These are phyloP conservation scores for Trichoderma sp. DNA, from an alignment of 2,329 filamentous ascomycete species.

Conservation along the genomic window DNA sequence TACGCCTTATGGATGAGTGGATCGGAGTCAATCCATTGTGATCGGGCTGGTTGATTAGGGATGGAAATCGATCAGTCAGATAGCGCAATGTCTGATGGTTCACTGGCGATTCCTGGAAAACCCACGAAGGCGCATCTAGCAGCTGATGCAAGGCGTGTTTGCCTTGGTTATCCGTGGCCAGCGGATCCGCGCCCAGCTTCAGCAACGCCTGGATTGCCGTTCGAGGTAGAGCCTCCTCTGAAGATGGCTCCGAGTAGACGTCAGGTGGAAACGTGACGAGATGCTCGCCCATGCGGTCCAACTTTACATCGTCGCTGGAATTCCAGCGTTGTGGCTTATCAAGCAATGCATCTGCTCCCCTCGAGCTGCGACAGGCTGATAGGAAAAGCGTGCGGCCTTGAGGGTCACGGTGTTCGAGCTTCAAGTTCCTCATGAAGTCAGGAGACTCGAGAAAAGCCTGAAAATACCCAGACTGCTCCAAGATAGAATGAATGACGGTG, in stretches of 20 bases:
- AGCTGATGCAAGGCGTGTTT: conserved; percentile 5
- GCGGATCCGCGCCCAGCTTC: neutral
- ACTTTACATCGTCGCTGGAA: neutral
- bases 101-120: neutral
- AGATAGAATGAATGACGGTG: neutral
- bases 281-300: neutral
- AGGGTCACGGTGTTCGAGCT: neutral
- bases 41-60: neutral
- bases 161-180: neutral
- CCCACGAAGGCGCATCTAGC: neutral
- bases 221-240: neutral
- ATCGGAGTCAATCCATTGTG: neutral
- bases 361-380: neutral
- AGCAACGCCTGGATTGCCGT: neutral
- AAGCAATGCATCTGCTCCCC: neutral
- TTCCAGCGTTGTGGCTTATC: neutral
- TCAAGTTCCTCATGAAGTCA: neutral
- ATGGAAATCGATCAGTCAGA: neutral
- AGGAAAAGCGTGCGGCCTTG: conserved; percentile 4
- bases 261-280: neutral
- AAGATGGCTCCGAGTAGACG: neutral
- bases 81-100: neutral
- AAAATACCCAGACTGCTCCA: neutral
- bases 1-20: neutral
- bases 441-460: neutral